These are phyloP conservation scores for Microcera coccophila DNA, from an alignment of 2,329 filamentous ascomycete genomes.

Conservation along the genomic window DNA sequence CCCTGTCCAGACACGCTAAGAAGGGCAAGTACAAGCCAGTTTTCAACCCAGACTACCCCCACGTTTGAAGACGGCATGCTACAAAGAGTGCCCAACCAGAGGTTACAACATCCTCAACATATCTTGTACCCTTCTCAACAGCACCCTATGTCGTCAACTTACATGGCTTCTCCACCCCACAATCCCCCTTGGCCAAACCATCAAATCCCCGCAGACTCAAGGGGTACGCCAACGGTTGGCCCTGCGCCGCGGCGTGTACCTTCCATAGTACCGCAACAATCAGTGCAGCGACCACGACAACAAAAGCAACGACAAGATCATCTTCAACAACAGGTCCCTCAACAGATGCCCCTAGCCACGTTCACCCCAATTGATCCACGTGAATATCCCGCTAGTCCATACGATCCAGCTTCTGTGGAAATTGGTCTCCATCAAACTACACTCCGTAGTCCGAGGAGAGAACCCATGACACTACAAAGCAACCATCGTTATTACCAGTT, in stretches of 20 bases:
- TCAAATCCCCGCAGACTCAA: no score
- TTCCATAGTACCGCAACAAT: no score
- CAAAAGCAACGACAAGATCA: background rate
- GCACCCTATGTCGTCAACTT: background rate
- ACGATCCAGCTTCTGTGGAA: slow-evolving; percentile 40
- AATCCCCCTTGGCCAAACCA: no score
- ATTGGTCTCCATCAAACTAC: slow-evolving; percentile 46
- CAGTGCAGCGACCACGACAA: no score
- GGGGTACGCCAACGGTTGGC: no score
- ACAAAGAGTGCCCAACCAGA: background rate
- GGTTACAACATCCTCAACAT: slow-evolving; percentile 7
- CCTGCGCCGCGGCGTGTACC: no score
- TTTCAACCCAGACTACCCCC: background rate
- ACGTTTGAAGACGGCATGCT: background rate
- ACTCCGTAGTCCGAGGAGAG: slow-evolving; percentile 46
- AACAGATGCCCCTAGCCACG: background rate
- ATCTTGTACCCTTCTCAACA: background rate
- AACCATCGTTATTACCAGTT: slow-evolving; percentile 52
- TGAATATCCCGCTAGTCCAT: slow-evolving; percentile 41
- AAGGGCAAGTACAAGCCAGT: slow-evolving; percentile 1
- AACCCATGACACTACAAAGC: slow-evolving; percentile 24
- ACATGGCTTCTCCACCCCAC: no score
- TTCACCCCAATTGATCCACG: background rate
- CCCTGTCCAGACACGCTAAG: background rate
- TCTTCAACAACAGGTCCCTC: background rate